Conservation (phyloP, 2,329 filamentous ascomycete genomes). For the Diaporthe caulivora region DNA sequence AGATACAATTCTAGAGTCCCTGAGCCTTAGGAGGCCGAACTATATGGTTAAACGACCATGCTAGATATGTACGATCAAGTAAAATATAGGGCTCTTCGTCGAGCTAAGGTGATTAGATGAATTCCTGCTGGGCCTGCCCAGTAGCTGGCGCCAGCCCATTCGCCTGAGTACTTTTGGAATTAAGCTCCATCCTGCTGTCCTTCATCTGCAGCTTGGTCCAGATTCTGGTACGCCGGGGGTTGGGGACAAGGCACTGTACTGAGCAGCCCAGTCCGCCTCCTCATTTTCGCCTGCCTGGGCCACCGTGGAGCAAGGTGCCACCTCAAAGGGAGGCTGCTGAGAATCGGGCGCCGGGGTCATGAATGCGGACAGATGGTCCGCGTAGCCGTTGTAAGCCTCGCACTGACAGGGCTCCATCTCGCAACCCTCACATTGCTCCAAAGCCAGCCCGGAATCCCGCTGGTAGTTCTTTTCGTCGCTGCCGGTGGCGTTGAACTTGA, state of each 20-base stretch:
- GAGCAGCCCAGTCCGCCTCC: conserved; percentile 32
- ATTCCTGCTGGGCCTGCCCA: conserved; percentile 8
- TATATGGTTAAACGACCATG: background rate
- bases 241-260: background rate
- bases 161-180: background rate
- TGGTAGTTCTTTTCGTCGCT: conserved; percentile 11
- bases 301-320: background rate
- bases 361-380: conserved; percentile 38
- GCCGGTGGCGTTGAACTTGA: conserved; percentile 30
- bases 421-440: conserved; percentile 38
- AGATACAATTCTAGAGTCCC: background rate
- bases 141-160: background rate
- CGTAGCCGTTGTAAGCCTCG: conserved; percentile 34
- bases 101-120: background rate
- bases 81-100: background rate
- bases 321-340: background rate
- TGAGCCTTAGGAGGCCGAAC: too few relatives aligned
- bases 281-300: conserved; percentile 10
- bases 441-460: conserved; percentile 36
- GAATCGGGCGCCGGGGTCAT: conserved; percentile 31
- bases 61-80: background rate
- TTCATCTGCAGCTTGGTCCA: conserved; percentile 18
- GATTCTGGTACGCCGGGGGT: background rate
- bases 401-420: conserved; percentile 35
- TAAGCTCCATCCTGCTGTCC: conserved; percentile 10